These are phyloP conservation scores for Cucurbita argyrosperma DNA, from an alignment of 306 rosid genomes.

Conservation along the genomic window DNA sequence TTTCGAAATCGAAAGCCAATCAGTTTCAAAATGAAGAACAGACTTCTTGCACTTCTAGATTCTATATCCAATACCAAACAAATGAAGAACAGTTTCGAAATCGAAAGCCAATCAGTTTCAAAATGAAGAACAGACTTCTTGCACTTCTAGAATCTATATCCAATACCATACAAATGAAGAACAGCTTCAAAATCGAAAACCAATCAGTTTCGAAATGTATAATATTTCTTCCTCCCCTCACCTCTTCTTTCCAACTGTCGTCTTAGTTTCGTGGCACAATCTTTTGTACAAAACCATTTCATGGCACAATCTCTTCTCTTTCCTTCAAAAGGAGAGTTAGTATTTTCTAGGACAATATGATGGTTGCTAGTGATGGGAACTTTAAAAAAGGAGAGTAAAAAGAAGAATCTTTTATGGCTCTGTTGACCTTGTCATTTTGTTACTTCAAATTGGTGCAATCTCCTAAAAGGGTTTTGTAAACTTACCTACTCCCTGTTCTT, in stretches of 20 bases:
- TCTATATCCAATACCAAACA: not conserved
- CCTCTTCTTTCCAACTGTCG: not conserved
- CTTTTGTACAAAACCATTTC: not conserved
- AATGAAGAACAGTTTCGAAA: not conserved
- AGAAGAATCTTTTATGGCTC: not conserved
- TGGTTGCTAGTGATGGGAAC: not conserved
- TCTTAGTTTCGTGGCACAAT: not conserved
- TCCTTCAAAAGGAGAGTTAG: not conserved
- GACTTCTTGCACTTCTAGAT: not conserved
- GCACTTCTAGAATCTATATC: too few relatives aligned
- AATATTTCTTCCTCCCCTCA: not conserved
- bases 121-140: too few relatives aligned
- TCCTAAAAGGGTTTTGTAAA: not conserved
- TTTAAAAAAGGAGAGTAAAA: conserved; percentile 1
- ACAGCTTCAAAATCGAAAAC: too few relatives aligned
- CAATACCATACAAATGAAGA: too few relatives aligned
- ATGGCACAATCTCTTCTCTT: not conserved
- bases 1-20: too few relatives aligned
- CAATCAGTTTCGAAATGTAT: not conserved
- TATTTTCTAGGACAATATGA: not conserved
- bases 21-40: not conserved
- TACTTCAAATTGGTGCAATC: not conserved
- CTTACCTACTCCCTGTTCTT: not conserved
- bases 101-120: not conserved
- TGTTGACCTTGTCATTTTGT: not conserved